Conservation (phyloP, 805 yeast species). For the Komagataella pseudopastoris region DNA sequence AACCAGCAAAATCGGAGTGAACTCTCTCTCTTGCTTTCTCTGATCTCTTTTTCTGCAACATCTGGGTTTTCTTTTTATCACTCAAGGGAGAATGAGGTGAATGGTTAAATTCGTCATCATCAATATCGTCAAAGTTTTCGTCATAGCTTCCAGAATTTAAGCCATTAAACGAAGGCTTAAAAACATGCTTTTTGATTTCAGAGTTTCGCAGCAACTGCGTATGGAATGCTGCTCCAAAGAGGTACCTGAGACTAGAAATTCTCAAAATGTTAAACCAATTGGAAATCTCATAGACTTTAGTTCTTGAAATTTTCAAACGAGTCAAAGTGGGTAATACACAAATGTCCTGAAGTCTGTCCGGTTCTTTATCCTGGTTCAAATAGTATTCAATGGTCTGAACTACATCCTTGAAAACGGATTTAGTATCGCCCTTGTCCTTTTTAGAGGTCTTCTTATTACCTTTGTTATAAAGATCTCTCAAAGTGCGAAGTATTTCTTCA, state of each 20-base stretch:
- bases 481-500: conserved; percentile 26
- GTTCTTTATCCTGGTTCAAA: conserved; percentile 15
- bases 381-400: conserved; percentile 30
- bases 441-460: conserved; percentile 47
- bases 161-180: not conserved
- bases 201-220: conserved; percentile 28
- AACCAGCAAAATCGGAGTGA: not conserved
- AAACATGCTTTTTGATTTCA: conserved; percentile 14
- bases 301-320: conserved; percentile 10
- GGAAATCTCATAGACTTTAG: conserved; percentile 19
- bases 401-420: conserved; percentile 48
- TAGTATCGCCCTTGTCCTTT: conserved; percentile 45
- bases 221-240: conserved; percentile 38
- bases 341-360: not conserved
- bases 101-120: not conserved
- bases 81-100: not conserved
- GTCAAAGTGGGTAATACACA: not conserved
- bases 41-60: not conserved
- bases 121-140: not conserved
- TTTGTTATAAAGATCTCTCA: conserved; percentile 30
- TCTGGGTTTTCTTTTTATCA: not conserved
- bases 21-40: not conserved
- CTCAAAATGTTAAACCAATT: conserved; percentile 38
- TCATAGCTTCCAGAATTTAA: not conserved
- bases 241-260: conserved; percentile 33